Evolutionary conservation across 805 yeast genomes (phyloP), one percentile per base, ranked within the genome.

Genomic region (Lachancea nothofagi): DNA sequence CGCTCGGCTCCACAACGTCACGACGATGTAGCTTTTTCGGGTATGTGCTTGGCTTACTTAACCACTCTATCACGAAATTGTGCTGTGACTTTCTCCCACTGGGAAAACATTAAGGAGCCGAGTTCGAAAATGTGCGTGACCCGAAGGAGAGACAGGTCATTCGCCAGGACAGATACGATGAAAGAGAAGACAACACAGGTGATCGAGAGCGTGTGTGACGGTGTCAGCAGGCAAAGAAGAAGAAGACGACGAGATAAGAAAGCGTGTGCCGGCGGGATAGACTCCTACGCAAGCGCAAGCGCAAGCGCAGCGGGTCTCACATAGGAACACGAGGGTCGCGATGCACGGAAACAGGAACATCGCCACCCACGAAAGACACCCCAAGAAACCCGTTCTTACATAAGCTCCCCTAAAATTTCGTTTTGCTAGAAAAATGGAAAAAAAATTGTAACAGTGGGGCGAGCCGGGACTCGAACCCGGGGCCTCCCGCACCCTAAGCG

Each of bases 401-500:
- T n/a, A n/a, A n/a, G n/a, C n/a, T n/a, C n/a, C n/a, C n/a, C n/a
- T n/a, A n/a, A n/a, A n/a, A n/a, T n/a, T 8, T 23, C 26, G 10
- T 23, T 23, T 23, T 7, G 26, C 26, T 8, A 23, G 26, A 23
- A 23, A 23, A 8, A 12, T 7, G 12, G 17, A 23, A 17, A 26
- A 28, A 33, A 38, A 38, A 40, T 25, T 14, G 8, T 7, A 28
- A 2, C 7, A 30, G 20, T 27, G 30, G 48, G 48, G 48, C 46
- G 46, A 43, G 49, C 49, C 49, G 49, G 49, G 49, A 45, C 41
- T 47, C 51, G 51, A 47, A 47, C 51, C 49, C 49, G 49, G 51
- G 51, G 45, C 51, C 49, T 47, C 48, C 49, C 48, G 51, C 49
- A 45, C 48, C 49, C 47, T 47, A 47, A 47, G 49, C 49, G 49